These are phyloP conservation scores for Cyclotella choctawhatcheeana DNA, from an alignment of 108 stramenopile species.

Conservation along the genomic window DNA sequence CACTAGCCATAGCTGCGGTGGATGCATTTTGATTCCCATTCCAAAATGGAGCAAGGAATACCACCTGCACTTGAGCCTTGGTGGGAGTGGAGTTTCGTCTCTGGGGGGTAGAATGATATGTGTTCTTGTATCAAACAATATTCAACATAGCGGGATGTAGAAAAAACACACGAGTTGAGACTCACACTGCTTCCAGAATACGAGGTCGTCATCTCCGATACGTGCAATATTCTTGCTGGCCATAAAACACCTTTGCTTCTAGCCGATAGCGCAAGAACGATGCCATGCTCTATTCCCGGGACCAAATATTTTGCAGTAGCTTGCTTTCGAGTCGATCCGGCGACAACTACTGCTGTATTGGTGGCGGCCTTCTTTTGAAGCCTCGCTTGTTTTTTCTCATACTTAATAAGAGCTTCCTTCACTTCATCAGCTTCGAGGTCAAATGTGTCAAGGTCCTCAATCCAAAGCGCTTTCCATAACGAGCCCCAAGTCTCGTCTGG, in stretches of 20 bases:
- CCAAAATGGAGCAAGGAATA: slow-evolving; percentile 87
- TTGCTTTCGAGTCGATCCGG: slow-evolving; percentile 59
- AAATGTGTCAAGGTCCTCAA: slow-evolving; percentile 79
- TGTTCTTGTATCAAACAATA: too few species aligned
- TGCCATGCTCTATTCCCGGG: slow-evolving; percentile 82
- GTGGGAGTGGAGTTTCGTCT: slow-evolving; percentile 42
- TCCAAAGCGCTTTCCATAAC: slow-evolving; percentile 86
- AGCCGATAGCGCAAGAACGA: slow-evolving; percentile 73
- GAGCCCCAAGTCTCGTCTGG: slow-evolving; percentile 80
- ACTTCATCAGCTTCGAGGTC: slow-evolving; percentile 86
- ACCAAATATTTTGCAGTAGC: slow-evolving; percentile 66
- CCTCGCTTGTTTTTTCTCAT: slow-evolving; percentile 58
- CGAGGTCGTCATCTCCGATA: slow-evolving; percentile 52
- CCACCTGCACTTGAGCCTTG: slow-evolving; percentile 69
- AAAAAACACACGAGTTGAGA: background rate
- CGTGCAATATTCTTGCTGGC: slow-evolving; percentile 89
- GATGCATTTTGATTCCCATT: slow-evolving; percentile 35
- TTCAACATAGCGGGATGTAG: background rate
- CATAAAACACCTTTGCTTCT: slow-evolving; percentile 74
- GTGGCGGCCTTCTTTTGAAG: slow-evolving; percentile 17
- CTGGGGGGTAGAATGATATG: background rate
- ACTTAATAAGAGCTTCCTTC: slow-evolving; percentile 65
- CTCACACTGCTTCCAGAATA: slow-evolving; percentile 36
- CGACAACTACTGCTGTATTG: background rate
- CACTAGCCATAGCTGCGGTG: slow-evolving; percentile 31